Conservation (phyloP, 2,329 filamentous ascomycete genomes). For the Sclerotinia nivalis region DNA sequence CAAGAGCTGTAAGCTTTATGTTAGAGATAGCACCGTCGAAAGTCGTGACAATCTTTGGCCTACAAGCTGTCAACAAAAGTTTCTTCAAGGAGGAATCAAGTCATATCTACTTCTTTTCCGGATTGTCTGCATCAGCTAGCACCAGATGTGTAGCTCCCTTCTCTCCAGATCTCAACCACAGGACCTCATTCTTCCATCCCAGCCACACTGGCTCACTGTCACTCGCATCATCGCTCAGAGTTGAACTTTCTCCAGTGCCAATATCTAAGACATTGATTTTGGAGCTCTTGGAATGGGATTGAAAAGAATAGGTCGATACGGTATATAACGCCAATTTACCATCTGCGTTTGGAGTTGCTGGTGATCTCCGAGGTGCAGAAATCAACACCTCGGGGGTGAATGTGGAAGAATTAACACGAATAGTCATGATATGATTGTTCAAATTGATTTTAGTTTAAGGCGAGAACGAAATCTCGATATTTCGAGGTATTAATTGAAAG, state of each 20-base stretch:
- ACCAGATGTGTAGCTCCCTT: conserved; percentile 45
- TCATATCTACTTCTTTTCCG: conserved; percentile 35
- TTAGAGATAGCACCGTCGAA: conserved; percentile 59
- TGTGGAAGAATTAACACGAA: conserved; percentile 65
- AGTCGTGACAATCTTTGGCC: conserved; percentile 48
- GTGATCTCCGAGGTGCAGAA: conserved; percentile 58
- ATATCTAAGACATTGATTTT: conserved; percentile 74
- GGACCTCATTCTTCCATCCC: conserved; percentile 36
- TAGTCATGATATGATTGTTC: conserved; percentile 49
- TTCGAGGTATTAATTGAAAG: not conserved
- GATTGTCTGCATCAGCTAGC: conserved; percentile 35
- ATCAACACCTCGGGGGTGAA: conserved; percentile 79
- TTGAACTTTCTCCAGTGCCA: conserved; percentile 61
- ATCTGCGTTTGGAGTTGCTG: conserved; percentile 67
- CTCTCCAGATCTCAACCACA: conserved; percentile 53
- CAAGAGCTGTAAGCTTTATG: conserved; percentile 56
- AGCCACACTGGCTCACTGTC: conserved; percentile 78
- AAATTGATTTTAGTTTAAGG: not conserved
- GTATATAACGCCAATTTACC: conserved; percentile 67
- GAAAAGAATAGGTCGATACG: conserved; percentile 77
- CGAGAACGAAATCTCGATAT: not conserved
- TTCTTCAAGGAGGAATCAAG: not conserved
- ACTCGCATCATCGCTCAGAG: conserved; percentile 64
- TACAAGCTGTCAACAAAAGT: conserved; percentile 32
- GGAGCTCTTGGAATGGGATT: conserved; percentile 65